Percentiles rank a stretch among this genome's conserved stretches.
phyloP scores from a whole-genome alignment of 2,329 filamentous ascomycete species.

The Magnaporthiopsis poae region DNA sequence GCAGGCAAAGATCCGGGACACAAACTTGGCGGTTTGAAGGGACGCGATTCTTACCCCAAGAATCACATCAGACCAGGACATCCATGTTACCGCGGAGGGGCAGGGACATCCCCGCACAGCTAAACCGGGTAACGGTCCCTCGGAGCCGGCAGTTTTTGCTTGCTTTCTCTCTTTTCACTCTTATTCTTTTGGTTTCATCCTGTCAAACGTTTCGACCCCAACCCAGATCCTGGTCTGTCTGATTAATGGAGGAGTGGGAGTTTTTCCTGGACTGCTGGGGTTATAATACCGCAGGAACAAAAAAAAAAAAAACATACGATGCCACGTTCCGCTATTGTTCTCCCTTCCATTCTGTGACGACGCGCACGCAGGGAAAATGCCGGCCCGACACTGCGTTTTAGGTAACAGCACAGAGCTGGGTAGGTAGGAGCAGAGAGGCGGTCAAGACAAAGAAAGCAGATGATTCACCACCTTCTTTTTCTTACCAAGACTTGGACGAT shows the following conservation, averaged over 20 bases:
- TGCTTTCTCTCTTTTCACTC: background rate
- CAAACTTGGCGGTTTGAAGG: background rate
- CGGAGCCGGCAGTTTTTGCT: slow-evolving; percentile 2
- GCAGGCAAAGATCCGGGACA: background rate
- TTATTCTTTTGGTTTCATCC: slow-evolving; percentile 1
- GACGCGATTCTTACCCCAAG: background rate
- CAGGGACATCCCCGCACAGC: background rate
- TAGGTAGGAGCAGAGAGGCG: background rate
- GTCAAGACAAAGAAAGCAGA: background rate
- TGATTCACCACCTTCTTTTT: background rate
- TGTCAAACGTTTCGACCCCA: slow-evolving; percentile 1
- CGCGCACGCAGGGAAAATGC: background rate
- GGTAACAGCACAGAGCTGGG: background rate
- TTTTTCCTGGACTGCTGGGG: background rate
- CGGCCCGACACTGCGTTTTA: background rate
- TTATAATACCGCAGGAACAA: background rate
- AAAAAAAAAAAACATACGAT: background rate
- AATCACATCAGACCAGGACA: background rate
- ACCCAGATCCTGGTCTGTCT: background rate
- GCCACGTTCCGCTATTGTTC: background rate
- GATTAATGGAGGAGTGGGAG: background rate
- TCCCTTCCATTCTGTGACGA: no score
- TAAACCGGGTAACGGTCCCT: slow-evolving; percentile 4
- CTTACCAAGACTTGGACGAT: background rate
- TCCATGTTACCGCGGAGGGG: background rate